Conservation (phyloP, 1,284 basidiomycete genomes). For the Ustilago sp. region DNA sequence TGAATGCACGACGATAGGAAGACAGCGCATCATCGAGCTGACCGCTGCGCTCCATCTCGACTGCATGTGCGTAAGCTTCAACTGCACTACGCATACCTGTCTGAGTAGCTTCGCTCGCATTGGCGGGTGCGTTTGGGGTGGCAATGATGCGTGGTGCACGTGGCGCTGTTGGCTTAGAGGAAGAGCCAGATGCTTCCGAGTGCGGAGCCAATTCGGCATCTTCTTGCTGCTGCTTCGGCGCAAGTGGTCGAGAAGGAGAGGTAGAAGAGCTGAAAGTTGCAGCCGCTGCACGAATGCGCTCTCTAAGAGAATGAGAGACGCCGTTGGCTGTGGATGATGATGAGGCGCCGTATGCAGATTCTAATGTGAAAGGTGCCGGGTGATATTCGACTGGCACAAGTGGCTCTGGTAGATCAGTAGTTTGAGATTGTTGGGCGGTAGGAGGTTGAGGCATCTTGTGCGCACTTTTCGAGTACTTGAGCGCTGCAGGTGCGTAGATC, state of each 20-base stretch:
- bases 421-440: background rate
- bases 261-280: slow-evolving; percentile 21
- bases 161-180: slow-evolving; percentile 4
- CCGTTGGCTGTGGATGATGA: slow-evolving; percentile 23
- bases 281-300: slow-evolving; percentile 31
- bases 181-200: slow-evolving; percentile 8
- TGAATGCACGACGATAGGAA: slow-evolving; percentile 59
- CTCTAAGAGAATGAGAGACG: slow-evolving; percentile 24
- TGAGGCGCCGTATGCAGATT: background rate
- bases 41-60: slow-evolving; percentile 57
- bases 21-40: slow-evolving; percentile 53
- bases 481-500: slow-evolving; percentile 48
- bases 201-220: background rate
- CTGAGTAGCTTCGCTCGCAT: slow-evolving; percentile 31
- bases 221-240: slow-evolving; percentile 5
- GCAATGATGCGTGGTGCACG: slow-evolving; percentile 29
- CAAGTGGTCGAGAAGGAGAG: slow-evolving; percentile 6
- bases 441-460: slow-evolving; percentile 35
- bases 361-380: slow-evolving; percentile 7
- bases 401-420: slow-evolving; percentile 22
- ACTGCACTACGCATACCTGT: slow-evolving; percentile 49
- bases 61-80: slow-evolving; percentile 55
- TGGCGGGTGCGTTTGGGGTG: slow-evolving; percentile 28
- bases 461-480: slow-evolving; percentile 51
- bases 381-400: slow-evolving; percentile 21